A percentile compares a stretch with the other conserved stretches of the same genome.
Evolutionary conservation across 768 basidiomycete genomes (phyloP).

Genomic region (Mycena vitilis): DNA sequence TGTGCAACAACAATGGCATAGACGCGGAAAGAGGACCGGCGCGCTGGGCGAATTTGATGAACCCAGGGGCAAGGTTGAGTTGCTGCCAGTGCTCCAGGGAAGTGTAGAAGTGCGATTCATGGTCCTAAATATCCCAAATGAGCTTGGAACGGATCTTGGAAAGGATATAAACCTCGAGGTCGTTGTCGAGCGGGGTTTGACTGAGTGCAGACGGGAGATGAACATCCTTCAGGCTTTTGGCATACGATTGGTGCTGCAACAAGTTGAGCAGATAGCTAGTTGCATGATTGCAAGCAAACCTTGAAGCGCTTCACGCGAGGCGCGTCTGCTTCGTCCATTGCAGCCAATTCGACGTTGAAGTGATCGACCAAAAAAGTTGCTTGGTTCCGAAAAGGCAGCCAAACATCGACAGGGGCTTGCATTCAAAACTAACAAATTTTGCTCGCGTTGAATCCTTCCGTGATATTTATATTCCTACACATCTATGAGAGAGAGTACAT

Average conservation of each 20-base stretch:
- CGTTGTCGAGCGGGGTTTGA: conserved; percentile 66
- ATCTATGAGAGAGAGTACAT: conserved; percentile 22
- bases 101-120: conserved; percentile 82
- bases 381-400: background rate
- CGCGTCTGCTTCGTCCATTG: conserved; percentile 38
- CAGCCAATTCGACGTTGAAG: background rate
- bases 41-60: conserved; percentile 74
- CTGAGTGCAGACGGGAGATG: conserved; percentile 77
- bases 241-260: conserved; percentile 78
- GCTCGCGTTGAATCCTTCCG: background rate
- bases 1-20: conserved; percentile 84
- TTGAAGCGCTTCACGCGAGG: conserved; percentile 64
- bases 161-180: conserved; percentile 60
- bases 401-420: conserved; percentile 27
- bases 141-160: background rate
- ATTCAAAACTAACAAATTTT: too few relatives aligned
- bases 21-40: conserved; percentile 74
- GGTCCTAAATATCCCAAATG: conserved; percentile 64
- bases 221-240: conserved; percentile 72
- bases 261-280: background rate
- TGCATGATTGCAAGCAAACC: conserved; percentile 41
- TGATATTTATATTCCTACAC: conserved; percentile 9
- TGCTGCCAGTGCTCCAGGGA: conserved; percentile 82
- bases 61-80: conserved; percentile 82
- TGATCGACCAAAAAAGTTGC: conserved; percentile 25